Conservation (phyloP, 179 eudicot species). For the Spergularia azorica region DNA sequence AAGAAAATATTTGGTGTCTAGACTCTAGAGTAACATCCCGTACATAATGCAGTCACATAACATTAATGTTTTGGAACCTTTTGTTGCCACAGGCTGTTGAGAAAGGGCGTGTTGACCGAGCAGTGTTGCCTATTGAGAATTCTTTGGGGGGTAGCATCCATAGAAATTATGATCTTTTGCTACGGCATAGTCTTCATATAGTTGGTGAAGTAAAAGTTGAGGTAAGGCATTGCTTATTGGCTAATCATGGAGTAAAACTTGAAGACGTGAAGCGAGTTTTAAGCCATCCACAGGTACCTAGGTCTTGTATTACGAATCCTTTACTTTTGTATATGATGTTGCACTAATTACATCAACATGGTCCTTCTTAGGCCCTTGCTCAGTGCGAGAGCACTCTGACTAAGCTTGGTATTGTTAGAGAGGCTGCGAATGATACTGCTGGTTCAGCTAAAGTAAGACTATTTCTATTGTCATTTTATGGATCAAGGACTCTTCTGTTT, state of each 20-base stretch:
- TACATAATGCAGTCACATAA: background rate
- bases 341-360: conserved; percentile 1
- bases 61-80: background rate
- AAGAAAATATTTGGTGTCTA: no score
- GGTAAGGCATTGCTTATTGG: conserved; percentile 77
- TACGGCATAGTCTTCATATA: conserved; percentile 70
- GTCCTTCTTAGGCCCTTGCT: conserved; percentile 73
- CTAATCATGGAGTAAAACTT: conserved; percentile 64
- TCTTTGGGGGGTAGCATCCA: conserved; percentile 94
- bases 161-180: conserved; percentile 83
- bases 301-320: conserved; percentile 2
- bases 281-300: conserved; percentile 88
- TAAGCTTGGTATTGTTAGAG: conserved; percentile 63
- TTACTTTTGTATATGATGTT: conserved; percentile 21
- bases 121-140: conserved; percentile 93
- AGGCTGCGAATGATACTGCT: conserved; percentile 89
- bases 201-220: conserved; percentile 86
- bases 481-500: no score
- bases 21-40: no score
- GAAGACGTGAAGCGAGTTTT: conserved; percentile 73
- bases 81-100: conserved; percentile 61
- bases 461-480: background rate
- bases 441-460: conserved; percentile 77
- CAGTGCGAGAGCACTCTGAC: conserved; percentile 85
- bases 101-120: conserved; percentile 77